phyloP scores from a whole-genome alignment of 106 monocot genomes.

The Dendrobium chrysotoxum region DNA sequence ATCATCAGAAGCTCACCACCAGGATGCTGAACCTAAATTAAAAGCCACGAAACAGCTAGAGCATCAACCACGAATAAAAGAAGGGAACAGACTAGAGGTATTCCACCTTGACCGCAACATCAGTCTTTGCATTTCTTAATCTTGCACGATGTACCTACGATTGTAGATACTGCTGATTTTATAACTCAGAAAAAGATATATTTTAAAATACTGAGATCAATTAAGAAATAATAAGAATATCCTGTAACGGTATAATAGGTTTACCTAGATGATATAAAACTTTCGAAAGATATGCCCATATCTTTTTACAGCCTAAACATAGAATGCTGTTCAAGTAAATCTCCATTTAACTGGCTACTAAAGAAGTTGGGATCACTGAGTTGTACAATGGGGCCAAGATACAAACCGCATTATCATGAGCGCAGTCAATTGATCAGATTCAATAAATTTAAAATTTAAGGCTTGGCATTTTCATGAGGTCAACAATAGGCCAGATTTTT shows the following conservation, averaged over 20 bases:
- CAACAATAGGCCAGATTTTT: too few species aligned
- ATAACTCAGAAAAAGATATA: background rate
- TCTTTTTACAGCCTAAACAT: too few species aligned
- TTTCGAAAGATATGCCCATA: background rate
- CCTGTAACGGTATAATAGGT: background rate
- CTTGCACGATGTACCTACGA: slow-evolving; percentile 11
- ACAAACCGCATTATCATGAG: too few species aligned
- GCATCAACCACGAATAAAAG: slow-evolving; percentile 4
- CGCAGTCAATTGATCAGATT: too few species aligned
- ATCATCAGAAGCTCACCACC: slow-evolving; percentile 61
- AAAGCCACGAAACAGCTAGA: slow-evolving; percentile 11
- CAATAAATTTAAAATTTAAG: too few species aligned
- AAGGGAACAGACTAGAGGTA: background rate
- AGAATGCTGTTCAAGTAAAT: too few species aligned
- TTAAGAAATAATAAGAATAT: background rate
- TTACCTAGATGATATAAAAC: background rate
- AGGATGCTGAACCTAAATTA: slow-evolving; percentile 67
- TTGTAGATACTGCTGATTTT: background rate
- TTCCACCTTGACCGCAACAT: slow-evolving; percentile 75
- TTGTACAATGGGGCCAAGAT: too few species aligned
- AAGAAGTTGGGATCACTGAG: too few species aligned
- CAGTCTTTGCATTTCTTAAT: slow-evolving; percentile 30
- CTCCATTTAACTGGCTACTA: too few species aligned
- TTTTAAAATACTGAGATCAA: background rate
- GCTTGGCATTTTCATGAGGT: too few species aligned